A percentile compares a stretch with the other conserved stretches of the same genome.
Conservation (phyloP, 768 basidiomycete genomes). For the Collybia mongolica region DNA sequence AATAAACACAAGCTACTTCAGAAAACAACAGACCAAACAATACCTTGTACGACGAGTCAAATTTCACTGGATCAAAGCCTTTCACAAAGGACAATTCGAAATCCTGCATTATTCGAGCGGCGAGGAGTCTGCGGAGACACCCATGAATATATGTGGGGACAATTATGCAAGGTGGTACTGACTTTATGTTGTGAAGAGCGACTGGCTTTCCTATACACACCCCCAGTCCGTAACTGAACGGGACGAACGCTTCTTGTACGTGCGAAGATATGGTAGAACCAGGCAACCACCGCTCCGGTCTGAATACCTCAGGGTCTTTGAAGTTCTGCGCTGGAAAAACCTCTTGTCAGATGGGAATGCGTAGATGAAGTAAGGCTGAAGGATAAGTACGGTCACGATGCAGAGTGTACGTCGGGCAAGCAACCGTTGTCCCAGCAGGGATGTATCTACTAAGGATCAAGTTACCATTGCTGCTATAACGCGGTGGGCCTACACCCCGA, state of each 20-base stretch:
- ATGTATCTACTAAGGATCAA: slow-evolving; percentile 5
- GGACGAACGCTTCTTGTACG: slow-evolving; percentile 17
- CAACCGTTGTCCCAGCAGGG: slow-evolving; percentile 10
- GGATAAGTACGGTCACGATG: slow-evolving; percentile 12
- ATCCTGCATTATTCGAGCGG: slow-evolving; percentile 9
- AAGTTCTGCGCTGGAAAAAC: slow-evolving; percentile 14
- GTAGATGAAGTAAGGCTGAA: neutral
- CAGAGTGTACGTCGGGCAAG: slow-evolving; percentile 14
- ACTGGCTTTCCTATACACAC: slow-evolving; percentile 24
- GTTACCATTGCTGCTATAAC: slow-evolving; percentile 9
- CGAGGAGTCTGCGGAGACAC: slow-evolving; percentile 9
- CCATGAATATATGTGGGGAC: neutral
- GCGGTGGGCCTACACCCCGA: slow-evolving; percentile 12
- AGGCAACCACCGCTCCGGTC: slow-evolving; percentile 19
- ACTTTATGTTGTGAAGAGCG: slow-evolving; percentile 26
- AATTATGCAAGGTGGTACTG: neutral
- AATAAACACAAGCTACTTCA: neutral
- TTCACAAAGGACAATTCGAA: slow-evolving; percentile 14
- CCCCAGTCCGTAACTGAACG: slow-evolving; percentile 17
- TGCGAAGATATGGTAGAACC: slow-evolving; percentile 2
- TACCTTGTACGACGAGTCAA: slow-evolving; percentile 21
- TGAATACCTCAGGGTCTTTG: slow-evolving; percentile 15
- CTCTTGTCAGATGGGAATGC: neutral
- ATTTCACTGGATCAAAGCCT: slow-evolving; percentile 15
- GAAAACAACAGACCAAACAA: neutral